phyloP scores from a whole-genome alignment of 2,329 filamentous ascomycete genomes.

The Pseudopithomyces maydicus region DNA sequence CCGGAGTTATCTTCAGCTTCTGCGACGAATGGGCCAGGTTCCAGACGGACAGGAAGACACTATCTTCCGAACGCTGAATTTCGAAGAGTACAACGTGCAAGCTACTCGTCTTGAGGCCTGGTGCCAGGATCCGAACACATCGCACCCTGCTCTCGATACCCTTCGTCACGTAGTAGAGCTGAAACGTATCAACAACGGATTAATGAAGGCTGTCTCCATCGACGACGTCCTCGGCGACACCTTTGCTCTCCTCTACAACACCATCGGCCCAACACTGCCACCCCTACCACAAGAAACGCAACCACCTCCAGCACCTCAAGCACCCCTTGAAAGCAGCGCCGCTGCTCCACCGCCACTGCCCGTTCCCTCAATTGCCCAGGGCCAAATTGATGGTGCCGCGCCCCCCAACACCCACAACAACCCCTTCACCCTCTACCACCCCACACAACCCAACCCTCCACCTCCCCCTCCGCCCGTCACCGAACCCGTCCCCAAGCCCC shows the following conservation, averaged over 20 bases:
- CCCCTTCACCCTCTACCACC: conserved; percentile 33
- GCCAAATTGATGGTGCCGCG: conserved; percentile 36
- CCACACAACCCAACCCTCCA: conserved; percentile 28
- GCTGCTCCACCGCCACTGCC: conserved; percentile 22
- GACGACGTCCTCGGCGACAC: conserved; percentile 94
- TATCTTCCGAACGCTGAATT: conserved; percentile 66
- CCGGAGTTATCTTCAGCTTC: conserved; percentile 61
- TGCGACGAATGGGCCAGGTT: conserved; percentile 63
- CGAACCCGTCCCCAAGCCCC: conserved; percentile 29
- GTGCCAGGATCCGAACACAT: conserved; percentile 56
- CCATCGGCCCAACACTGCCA: conserved; percentile 66
- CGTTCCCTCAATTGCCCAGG: conserved; percentile 38
- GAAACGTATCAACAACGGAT: conserved; percentile 79
- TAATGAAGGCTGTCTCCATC: conserved; percentile 84
- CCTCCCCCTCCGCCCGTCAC: conserved; percentile 22
- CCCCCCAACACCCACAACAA: conserved; percentile 17
- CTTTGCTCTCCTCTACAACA: conserved; percentile 77
- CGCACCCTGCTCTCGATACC: conserved; percentile 61
- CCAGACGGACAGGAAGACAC: conserved; percentile 66
- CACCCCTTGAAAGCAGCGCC: conserved; percentile 11
- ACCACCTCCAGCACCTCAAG: conserved; percentile 19
- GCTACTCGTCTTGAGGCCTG: conserved; percentile 65
- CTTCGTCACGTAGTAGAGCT: conserved; percentile 71
- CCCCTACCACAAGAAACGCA: conserved; percentile 51
- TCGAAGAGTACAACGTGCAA: conserved; percentile 67